These are phyloP conservation scores for Chamaecyparis obtusa DNA, from an alignment of 75 land plant species.

Conservation along the genomic window DNA sequence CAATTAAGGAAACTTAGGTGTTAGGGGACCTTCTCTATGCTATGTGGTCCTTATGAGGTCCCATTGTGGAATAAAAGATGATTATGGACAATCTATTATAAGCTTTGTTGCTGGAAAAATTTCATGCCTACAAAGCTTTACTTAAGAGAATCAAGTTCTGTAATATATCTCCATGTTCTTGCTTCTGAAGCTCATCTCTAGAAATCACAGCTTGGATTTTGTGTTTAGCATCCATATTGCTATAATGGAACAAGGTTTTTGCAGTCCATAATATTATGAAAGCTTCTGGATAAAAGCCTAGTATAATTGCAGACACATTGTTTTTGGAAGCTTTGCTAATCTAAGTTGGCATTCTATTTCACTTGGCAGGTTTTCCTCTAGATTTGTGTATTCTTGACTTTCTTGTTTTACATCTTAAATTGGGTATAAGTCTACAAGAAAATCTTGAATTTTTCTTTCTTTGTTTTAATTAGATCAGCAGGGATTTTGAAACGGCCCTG, in stretches of 20 bases:
- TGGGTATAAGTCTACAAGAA: background rate
- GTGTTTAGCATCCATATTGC: background rate
- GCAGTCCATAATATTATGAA: too few species aligned
- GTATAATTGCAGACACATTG: too few species aligned
- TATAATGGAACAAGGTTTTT: too few species aligned
- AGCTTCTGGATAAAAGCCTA: too few species aligned
- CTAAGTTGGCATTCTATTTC: background rate
- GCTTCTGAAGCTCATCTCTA: background rate
- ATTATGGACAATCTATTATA: background rate
- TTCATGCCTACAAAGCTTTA: background rate
- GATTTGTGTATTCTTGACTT: background rate
- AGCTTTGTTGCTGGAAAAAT: background rate
- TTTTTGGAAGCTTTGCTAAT: too few species aligned
- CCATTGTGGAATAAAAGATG: background rate
- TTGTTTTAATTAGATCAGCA: too few species aligned
- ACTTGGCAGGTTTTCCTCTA: background rate
- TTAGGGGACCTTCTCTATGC: background rate
- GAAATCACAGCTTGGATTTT: background rate
- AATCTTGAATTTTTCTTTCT: background rate
- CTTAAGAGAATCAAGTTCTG: background rate
- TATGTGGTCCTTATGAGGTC: background rate
- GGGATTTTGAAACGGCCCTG: too few species aligned
- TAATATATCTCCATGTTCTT: background rate
- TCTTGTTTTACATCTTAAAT: background rate
- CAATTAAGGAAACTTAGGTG: background rate